Base-by-base conservation (phyloP, 2,329 filamentous ascomycete species). In the Fusarium acutatum region DNA sequence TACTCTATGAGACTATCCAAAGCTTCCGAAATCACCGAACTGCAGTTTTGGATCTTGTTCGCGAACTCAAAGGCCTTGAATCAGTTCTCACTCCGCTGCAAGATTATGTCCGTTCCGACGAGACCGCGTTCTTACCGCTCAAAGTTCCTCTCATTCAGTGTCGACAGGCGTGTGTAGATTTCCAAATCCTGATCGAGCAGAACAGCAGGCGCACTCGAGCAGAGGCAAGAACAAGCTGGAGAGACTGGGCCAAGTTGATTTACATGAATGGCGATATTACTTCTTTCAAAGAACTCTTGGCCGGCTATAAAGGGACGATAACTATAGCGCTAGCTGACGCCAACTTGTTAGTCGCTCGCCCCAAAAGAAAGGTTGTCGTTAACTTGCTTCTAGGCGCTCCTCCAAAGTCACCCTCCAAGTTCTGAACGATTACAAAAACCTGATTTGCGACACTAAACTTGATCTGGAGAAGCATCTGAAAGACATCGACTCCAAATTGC, bases 191-290 rank as follows among this genome's bases (percentile, higher is more conserved):
- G 77, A 82, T 75, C 71, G 84, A 62, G 28, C 77, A 43, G 80
- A 81, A 77, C 82, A 78, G 63, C 20, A 65, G 15, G 24, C 63
- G 63, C 18, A 28, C 63, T 47, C 63, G 40, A 14, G 40, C 24
- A 13, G 35, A 54, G 17, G 6, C 47, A n/a, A 64, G 59, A 26
- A 65, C 59, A 15, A 65, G 63, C 5, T 83, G 86, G 71, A 81
- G 82, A 50, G 84, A 85, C 67, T 86, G 82, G 85, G 81, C 82
- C 9, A 84, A 79, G 69, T 70, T 86, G 44, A 81, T 72, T 67
- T 86, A 85, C 58, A 84, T 85, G 80, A 82, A 81, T 35, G 80
- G 83, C 47, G 79, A 85, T 71, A 82, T 86, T 43, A 79, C 80
- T 64, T 80, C 78, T 47, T 86, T 86, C 54, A 81, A 76, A 53